Base-by-base conservation (phyloP, 306 rosid genomes). In the Corylus heterophylla region DNA sequence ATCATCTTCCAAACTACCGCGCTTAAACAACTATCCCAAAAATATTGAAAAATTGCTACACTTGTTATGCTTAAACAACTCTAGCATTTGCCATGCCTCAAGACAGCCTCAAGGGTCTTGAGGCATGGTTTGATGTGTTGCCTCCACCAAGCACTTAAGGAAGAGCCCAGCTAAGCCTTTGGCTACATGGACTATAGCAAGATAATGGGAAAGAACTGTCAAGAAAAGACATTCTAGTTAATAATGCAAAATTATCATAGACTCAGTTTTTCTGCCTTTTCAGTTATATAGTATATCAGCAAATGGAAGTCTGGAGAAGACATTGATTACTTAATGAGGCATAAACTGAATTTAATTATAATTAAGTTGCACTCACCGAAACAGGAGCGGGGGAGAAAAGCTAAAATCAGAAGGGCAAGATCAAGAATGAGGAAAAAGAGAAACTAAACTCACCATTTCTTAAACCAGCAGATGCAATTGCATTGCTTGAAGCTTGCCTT, bases 401-500 rank as follows among this genome's bases (percentile, higher is more conserved):
- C 14, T 67, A 18, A 64, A 63, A 27, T 49, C 31, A 56, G 54
- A 3, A 10, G 79, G 77, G 49, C 71, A 76, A 81, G 42, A 76
- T 27, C 17, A 59, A 74, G 67, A 44, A 37, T 1, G 72, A 67
- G 31, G 29, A 56, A 22, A 54, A 67, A 83, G 52, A 63, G 25
- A 50, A 67, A 83, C 45, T 78, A 68, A 82, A 71, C 84, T 89
- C 81, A 95, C 99, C 93, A 79, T 81, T 78, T 71, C 87, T 85
- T 74, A 95, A 88, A 84, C 88, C 85, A 81, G 90, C 85, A 44
- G 88, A 82, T 71, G 97, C 97, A 12, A 48, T 55, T 12, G 92
- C 85, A 83, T 91, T 90, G 86, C 98, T 95, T 3, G 97, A 87
- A 71, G 98, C 88, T 83, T 83, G 91, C 58, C 92, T 90, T 73